Evolutionary conservation across 2,329 filamentous ascomycete species (phyloP), one percentile per base, ranked within the genome.

Genomic region (Clonostachys rhizophaga): DNA sequence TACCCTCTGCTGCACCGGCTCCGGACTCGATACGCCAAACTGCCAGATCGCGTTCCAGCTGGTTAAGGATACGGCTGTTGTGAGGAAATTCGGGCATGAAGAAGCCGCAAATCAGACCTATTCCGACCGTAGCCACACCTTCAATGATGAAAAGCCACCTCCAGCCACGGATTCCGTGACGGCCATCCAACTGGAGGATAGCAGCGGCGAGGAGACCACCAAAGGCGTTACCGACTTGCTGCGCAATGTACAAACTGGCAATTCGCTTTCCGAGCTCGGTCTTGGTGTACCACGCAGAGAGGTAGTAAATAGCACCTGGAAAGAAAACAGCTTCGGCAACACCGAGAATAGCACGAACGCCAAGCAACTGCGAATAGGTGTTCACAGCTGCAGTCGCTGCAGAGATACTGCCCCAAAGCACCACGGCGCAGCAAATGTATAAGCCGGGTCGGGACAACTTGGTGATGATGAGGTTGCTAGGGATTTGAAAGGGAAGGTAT

Each of bases 1-100:
- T 72, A 44, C 74, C 75, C 57, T 85, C 82, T 49, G 81, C 79
- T 53, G 82, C 74, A 14, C 81, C 81, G n/a, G 83, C 76, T 56
- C 84, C 82, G 55, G 80, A 78, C 54, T 82, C 76, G 1, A 85
- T 62, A 14, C 81, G 66, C 79, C 79, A 84, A 13, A 74, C 66
- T 3, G 81, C 81, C 4, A 84, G 59, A 61, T 47, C 74, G 69
- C 59, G 84, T 79, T 58, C 51, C 9, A 54, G 34, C n/a, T 50
- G 54, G 35, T n/a, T 53, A 20, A 58, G 49, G 40, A 54, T 48
- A 5, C 48, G 47, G 5, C 52, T 53, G 18, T 51, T 58, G 33
- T 53, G 41, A 2, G 86, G 86, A 52, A 86, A 58, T 40, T 54
- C 80, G 1, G 85, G 84, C 12, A 89, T 68, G 33, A 87, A 64